phyloP scores from a whole-genome alignment of 83 land plant species.

The Picea abies region DNA sequence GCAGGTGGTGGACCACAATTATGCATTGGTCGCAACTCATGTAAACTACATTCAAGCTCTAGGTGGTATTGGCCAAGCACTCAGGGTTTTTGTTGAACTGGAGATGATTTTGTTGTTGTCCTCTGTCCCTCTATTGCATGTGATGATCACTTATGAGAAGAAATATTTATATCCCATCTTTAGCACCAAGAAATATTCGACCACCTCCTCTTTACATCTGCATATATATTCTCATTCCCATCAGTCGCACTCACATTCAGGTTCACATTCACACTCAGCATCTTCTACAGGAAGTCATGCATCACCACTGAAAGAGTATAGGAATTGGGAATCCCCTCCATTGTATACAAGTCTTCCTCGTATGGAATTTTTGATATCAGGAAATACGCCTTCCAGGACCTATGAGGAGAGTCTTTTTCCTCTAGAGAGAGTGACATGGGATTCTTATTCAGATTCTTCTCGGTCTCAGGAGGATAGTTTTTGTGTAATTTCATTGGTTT shows the following conservation, averaged over 20 bases:
- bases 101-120: not conserved
- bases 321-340: no score
- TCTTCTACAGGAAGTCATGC: not conserved
- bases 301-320: not conserved
- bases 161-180: not conserved
- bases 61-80: constrained; percentile 40
- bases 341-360: no score
- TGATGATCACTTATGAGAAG: not conserved
- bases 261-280: constrained; percentile 1
- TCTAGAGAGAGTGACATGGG: no score
- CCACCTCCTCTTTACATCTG: constrained; percentile 21
- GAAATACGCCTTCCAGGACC: no score
- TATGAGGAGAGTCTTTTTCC: no score
- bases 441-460: no score
- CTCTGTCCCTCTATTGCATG: constrained; percentile 32
- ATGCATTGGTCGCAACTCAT: constrained; percentile 59
- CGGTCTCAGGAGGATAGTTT: no score
- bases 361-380: no score
- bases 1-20: constrained; percentile 41
- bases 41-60: constrained; percentile 45
- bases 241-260: not conserved
- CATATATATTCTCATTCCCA: constrained; percentile 17
- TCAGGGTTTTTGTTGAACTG: constrained; percentile 10
- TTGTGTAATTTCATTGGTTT: no score
- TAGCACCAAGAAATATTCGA: constrained; percentile 15